These are phyloP conservation scores for Syzygium aromaticum DNA, from an alignment of 345 rosid species.

Conservation along the genomic window DNA sequence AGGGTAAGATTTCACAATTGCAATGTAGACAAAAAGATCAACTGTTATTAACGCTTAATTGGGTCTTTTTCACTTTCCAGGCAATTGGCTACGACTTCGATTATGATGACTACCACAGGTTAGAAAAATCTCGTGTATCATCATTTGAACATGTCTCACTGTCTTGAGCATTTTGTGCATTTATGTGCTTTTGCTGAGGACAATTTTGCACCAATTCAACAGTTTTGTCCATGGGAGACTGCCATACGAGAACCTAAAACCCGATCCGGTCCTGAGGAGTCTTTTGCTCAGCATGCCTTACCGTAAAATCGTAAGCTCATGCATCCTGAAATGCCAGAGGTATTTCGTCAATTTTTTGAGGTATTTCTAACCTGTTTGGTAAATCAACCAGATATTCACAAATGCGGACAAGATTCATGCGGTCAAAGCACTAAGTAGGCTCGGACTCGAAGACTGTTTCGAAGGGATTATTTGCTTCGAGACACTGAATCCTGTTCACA, in stretches of 20 bases:
- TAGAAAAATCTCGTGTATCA: background rate
- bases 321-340: background rate
- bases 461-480: slow-evolving; percentile 96
- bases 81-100: slow-evolving; percentile 92
- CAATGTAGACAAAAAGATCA: background rate
- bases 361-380: background rate
- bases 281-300: slow-evolving; percentile 70
- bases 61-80: slow-evolving; percentile 22
- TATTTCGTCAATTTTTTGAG: background rate
- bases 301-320: slow-evolving; percentile 64
- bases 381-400: slow-evolving; percentile 61
- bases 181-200: background rate
- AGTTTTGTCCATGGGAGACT: slow-evolving; percentile 86
- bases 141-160: background rate
- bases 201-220: background rate
- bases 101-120: slow-evolving; percentile 91
- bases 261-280: slow-evolving; percentile 71
- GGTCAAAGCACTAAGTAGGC: slow-evolving; percentile 50
- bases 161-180: background rate
- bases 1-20: slow-evolving; percentile 33
- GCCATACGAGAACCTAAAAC: slow-evolving; percentile 84
- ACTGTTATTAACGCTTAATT: background rate
- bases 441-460: slow-evolving; percentile 85
- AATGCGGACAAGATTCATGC: slow-evolving; percentile 83
- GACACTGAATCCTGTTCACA: slow-evolving; percentile 60